Percentiles rank a stretch among this genome's conserved stretches.
These are phyloP conservation scores for Neurospora sp. DNA, from an alignment of 495 filamentous ascomycete genomes.

Conservation along the genomic window DNA sequence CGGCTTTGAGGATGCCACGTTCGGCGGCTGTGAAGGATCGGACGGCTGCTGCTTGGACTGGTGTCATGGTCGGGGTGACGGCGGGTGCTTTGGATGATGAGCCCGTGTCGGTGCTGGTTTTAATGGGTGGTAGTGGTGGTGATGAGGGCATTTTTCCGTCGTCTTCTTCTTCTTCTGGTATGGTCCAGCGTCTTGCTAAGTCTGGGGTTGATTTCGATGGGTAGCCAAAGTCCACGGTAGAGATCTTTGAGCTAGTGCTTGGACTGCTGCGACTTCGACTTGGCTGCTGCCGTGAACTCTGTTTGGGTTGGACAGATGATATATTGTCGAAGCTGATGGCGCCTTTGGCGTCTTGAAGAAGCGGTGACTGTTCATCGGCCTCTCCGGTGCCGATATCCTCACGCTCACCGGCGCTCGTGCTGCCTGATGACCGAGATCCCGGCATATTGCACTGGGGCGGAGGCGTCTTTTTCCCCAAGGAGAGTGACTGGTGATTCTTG, in stretches of 20 bases:
- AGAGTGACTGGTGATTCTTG: neutral
- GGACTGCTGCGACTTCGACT: neutral
- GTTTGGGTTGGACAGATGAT: neutral
- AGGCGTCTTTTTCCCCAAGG: neutral
- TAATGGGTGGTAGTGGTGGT: neutral
- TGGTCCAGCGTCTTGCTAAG: neutral
- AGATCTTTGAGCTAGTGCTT: neutral
- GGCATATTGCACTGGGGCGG: neutral
- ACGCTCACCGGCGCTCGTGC: neutral
- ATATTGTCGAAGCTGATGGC: neutral
- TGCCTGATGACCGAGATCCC: neutral
- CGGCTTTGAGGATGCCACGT: constrained; percentile 7
- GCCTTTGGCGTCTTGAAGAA: neutral
- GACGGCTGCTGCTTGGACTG: neutral
- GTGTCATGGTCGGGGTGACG: neutral
- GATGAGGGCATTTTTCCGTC: neutral
- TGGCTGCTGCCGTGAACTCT: neutral
- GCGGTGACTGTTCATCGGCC: neutral
- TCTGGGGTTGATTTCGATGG: neutral
- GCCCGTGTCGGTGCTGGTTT: neutral
- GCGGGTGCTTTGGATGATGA: neutral
- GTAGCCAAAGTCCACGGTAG: neutral
- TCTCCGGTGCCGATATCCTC: neutral
- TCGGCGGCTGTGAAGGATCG: neutral
- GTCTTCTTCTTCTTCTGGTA: neutral